These are phyloP conservation scores for Suillus luteus DNA, from an alignment of 768 basidiomycete genomes.

Conservation along the genomic window DNA sequence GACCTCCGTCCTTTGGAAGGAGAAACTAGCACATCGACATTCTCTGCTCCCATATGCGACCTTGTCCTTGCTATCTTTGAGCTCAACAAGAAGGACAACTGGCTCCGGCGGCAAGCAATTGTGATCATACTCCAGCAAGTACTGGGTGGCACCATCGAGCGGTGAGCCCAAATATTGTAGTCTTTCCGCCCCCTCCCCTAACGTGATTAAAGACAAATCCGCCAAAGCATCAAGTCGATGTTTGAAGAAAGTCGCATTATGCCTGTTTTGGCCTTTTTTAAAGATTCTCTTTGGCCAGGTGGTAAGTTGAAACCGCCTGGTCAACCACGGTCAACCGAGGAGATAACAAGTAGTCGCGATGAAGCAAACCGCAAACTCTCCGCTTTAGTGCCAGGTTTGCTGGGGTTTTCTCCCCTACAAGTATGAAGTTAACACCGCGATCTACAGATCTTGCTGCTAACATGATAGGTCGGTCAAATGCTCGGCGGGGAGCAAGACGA, in stretches of 20 bases:
- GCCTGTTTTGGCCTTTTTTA: conserved; percentile 63
- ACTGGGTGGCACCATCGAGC: conserved; percentile 92
- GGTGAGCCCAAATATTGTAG: conserved; percentile 49
- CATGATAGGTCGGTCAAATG: conserved; percentile 97
- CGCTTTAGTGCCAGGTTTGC: conserved; percentile 83
- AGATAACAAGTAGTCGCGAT: conserved; percentile 78
- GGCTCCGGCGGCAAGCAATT: conserved; percentile 93
- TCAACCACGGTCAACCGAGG: conserved; percentile 72
- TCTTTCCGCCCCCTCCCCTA: background rate
- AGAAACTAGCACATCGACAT: conserved; percentile 85
- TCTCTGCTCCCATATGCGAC: conserved; percentile 94
- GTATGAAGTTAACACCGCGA: conserved; percentile 6
- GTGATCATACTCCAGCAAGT: conserved; percentile 96
- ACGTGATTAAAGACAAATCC: conserved; percentile 69
- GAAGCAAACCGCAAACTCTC: conserved; percentile 91
- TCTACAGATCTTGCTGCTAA: conserved; percentile 86
- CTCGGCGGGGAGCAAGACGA: conserved; percentile 86
- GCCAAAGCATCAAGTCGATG: conserved; percentile 68
- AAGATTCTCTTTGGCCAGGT: conserved; percentile 83
- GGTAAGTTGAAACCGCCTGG: conserved; percentile 66
- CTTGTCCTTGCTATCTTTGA: conserved; percentile 92
- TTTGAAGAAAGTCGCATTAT: conserved; percentile 73
- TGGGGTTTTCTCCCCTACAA: conserved; percentile 14
- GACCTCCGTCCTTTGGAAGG: conserved; percentile 83
- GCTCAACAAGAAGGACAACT: conserved; percentile 94